These are phyloP conservation scores for Termitomyces sp. DNA, from an alignment of 768 basidiomycete genomes.

Conservation along the genomic window DNA sequence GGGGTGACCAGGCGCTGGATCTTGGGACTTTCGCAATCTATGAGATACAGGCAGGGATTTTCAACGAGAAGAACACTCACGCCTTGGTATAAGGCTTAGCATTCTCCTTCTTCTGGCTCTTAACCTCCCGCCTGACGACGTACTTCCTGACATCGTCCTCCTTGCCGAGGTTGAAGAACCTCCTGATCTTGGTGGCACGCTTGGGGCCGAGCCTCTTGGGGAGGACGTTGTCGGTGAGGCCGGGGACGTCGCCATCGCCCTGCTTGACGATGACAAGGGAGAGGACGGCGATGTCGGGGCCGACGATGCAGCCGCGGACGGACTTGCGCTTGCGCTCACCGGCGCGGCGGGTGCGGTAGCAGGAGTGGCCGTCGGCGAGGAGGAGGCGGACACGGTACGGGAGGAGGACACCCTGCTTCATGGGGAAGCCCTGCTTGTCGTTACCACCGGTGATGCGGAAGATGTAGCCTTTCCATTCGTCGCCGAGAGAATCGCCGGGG, in stretches of 20 bases:
- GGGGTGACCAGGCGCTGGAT: conserved; percentile 97
- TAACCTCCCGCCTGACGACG: conserved; percentile 90
- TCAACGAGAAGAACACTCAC: conserved; percentile 47
- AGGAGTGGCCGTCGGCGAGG: conserved; percentile 94
- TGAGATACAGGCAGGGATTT: too few species aligned
- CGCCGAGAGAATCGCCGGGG: conserved; percentile 82
- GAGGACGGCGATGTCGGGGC: conserved; percentile 93
- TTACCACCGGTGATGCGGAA: conserved; percentile 97
- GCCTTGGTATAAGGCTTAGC: conserved; percentile 97
- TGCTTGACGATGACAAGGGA: conserved; percentile 95
- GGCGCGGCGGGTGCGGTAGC: conserved; percentile 87
- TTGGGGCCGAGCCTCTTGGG: conserved; percentile 97
- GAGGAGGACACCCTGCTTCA: conserved; percentile 98
- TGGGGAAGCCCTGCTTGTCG: conserved; percentile 98
- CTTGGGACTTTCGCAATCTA: conserved; percentile 64
- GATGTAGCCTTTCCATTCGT: conserved; percentile 96
- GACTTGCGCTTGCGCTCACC: conserved; percentile 99
- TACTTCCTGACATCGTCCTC: conserved; percentile 98
- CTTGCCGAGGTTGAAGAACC: conserved; percentile 97
- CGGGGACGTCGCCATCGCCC: conserved; percentile 86
- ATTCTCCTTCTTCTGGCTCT: conserved; percentile 78
- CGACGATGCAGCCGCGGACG: conserved; percentile 97
- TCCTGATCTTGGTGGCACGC: conserved; percentile 94
- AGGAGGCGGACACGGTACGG: conserved; percentile 92
- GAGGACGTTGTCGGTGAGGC: conserved; percentile 86